Conservation (phyloP, 345 rosid genomes). For the Leavenworthia alabamica region DNA sequence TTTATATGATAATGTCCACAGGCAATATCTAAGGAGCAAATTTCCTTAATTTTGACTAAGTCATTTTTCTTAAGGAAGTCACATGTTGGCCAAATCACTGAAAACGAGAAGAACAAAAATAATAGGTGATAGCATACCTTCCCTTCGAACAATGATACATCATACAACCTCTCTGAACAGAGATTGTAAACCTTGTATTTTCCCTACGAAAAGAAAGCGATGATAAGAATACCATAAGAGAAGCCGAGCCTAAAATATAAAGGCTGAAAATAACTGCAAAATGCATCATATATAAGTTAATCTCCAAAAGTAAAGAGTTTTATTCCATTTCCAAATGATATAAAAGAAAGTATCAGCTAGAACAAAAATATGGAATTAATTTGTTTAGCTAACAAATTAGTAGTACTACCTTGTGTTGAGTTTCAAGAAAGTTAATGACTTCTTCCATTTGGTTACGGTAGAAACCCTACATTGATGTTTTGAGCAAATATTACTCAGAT, state of each 20-base stretch:
- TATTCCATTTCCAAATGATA: constrained; percentile 32
- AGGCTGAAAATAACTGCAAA: neutral
- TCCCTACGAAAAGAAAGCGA: constrained; percentile 38
- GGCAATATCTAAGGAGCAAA: too few species aligned
- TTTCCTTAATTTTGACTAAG: too few species aligned
- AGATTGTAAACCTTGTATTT: constrained; percentile 90
- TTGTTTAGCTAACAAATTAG: neutral
- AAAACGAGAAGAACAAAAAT: neutral
- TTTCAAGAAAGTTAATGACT: constrained; percentile 83
- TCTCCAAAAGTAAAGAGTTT: neutral
- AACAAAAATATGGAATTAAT: neutral
- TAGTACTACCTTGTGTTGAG: constrained; percentile 75
- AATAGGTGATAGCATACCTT: constrained; percentile 41
- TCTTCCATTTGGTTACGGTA: constrained; percentile 94
- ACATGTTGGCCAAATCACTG: constrained; percentile 2
- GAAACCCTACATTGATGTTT: constrained; percentile 60
- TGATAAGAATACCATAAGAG: constrained; percentile 38
- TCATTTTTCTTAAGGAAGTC: neutral
- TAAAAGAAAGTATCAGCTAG: neutral
- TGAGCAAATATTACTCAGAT: neutral
- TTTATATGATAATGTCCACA: neutral
- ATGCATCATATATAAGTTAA: neutral
- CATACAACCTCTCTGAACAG: constrained; percentile 85
- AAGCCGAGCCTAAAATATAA: neutral
- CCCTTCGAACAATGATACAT: constrained; percentile 82